Percentiles rank a stretch among this genome's conserved stretches.
These are phyloP conservation scores for Suillus luteus DNA, from an alignment of 768 basidiomycete species.

Conservation along the genomic window DNA sequence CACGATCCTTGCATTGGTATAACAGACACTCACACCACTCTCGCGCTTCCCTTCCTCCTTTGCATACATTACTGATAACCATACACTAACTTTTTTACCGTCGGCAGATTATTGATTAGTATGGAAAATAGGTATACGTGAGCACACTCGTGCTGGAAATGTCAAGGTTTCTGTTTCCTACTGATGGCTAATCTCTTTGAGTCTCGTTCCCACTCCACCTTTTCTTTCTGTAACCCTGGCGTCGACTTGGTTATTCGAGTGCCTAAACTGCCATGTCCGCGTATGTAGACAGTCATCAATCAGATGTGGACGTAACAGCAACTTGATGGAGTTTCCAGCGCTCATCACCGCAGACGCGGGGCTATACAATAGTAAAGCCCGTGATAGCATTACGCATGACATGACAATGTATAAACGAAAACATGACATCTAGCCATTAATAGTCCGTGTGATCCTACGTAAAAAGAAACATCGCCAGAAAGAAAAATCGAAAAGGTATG, in stretches of 20 bases:
- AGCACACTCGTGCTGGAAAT: background rate
- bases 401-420: background rate
- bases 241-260: background rate
- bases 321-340: background rate
- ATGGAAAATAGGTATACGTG: background rate
- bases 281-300: background rate
- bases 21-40: slow-evolving; percentile 4
- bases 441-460: background rate
- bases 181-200: background rate
- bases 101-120: slow-evolving; percentile 4
- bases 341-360: background rate
- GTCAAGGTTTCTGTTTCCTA: background rate
- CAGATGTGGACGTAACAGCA: background rate
- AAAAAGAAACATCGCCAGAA: background rate
- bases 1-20: slow-evolving; percentile 8
- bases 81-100: slow-evolving; percentile 6
- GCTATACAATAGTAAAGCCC: background rate
- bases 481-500: background rate
- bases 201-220: background rate
- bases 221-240: background rate
- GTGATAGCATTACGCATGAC: background rate
- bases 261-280: background rate
- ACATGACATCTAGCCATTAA: slow-evolving; percentile 2
- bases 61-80: slow-evolving; percentile 11
- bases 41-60: background rate